Conservation (phyloP, 2,329 filamentous ascomycete genomes). For the Penicillium sp. region DNA sequence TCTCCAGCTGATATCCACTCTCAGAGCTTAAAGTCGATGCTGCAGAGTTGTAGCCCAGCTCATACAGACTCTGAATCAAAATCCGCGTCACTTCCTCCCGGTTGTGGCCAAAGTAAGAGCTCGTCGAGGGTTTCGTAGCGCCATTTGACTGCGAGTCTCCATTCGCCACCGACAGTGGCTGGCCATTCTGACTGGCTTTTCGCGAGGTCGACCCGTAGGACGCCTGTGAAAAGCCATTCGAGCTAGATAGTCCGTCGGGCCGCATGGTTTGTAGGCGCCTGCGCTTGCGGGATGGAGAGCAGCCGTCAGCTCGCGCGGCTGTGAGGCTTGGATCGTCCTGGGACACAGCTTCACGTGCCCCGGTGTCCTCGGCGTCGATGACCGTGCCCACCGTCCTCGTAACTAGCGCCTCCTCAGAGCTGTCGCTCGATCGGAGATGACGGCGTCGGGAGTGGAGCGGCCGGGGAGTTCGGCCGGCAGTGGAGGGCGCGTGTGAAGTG, state of each 20-base stretch:
- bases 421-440: constrained; percentile 37
- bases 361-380: constrained; percentile 29
- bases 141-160: constrained; percentile 47
- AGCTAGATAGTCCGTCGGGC: constrained; percentile 59
- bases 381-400: constrained; percentile 26
- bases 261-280: constrained; percentile 66
- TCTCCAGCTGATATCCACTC: constrained; percentile 88
- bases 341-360: constrained; percentile 33
- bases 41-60: constrained; percentile 81
- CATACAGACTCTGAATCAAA: constrained; percentile 84
- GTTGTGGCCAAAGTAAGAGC: constrained; percentile 78
- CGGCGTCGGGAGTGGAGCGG: constrained; percentile 30
- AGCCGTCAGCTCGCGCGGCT: constrained; percentile 36
- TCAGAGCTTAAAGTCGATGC: constrained; percentile 75
- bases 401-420: constrained; percentile 29
- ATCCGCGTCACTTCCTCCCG: constrained; percentile 92
- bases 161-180: constrained; percentile 45
- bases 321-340: constrained; percentile 30
- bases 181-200: constrained; percentile 62
- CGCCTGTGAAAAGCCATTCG: constrained; percentile 60
- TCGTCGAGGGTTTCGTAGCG: constrained; percentile 37
- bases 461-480: constrained; percentile 7
- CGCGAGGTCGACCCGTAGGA: constrained; percentile 61
- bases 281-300: constrained; percentile 57
- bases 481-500: constrained; percentile 11